Evolutionary conservation across 805 yeast genomes (phyloP).

Genomic region (Candida maesae): DNA sequence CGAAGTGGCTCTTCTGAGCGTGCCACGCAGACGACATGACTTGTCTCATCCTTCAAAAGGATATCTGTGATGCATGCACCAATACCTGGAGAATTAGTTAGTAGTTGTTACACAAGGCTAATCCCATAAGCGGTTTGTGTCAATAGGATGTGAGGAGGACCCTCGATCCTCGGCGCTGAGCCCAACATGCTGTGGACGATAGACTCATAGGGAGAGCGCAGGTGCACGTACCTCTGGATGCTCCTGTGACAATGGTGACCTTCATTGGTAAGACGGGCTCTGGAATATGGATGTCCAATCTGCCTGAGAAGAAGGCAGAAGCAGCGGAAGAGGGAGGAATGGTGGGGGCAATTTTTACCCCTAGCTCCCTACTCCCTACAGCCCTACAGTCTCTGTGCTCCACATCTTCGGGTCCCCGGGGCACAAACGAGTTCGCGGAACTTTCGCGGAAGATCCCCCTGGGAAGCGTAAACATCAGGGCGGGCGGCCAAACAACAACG

Average conservation of each 20-base stretch:
- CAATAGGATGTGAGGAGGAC: too few species aligned
- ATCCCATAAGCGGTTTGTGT: too few species aligned
- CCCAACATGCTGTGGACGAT: too few species aligned
- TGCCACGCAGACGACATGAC: constrained; percentile 66
- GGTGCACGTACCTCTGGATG: constrained; percentile 47
- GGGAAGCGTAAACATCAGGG: constrained; percentile 1
- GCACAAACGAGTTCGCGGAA: constrained; percentile 4
- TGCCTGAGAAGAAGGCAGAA: too few species aligned
- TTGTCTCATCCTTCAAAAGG: constrained; percentile 33
- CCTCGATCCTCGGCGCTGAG: too few species aligned
- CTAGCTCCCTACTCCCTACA: too few species aligned
- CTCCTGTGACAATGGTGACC: constrained; percentile 54
- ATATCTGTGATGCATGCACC: constrained; percentile 72
- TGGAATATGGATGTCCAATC: too few species aligned
- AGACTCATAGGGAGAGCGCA: too few species aligned
- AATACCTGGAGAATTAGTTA: constrained; percentile 49
- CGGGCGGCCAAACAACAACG: background rate
- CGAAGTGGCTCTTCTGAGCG: constrained; percentile 51
- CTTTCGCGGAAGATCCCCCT: background rate
- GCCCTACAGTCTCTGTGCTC: too few species aligned
- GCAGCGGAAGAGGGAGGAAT: too few species aligned
- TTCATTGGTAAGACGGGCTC: constrained; percentile 25
- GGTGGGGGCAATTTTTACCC: too few species aligned
- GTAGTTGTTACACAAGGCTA: background rate
- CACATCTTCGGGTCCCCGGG: too few species aligned